Percentiles rank a stretch among this genome's conserved stretches.
Conservation (phyloP, 345 rosid species). For the Camelina sativa region DNA sequence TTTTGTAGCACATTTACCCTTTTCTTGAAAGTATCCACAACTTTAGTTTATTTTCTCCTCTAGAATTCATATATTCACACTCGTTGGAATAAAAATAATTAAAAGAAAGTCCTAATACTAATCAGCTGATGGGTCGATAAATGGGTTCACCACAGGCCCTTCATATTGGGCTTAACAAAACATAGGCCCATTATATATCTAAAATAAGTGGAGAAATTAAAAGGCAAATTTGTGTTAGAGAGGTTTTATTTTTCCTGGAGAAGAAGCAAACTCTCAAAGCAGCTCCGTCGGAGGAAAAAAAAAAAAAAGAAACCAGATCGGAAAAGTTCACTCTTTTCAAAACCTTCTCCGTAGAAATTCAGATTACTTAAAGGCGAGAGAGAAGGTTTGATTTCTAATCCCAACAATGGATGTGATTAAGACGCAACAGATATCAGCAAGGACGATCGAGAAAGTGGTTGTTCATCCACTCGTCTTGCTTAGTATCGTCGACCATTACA, state of each 20-base stretch:
- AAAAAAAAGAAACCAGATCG: slow-evolving; percentile 13
- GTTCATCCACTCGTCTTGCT: slow-evolving; percentile 96
- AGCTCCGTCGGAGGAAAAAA: slow-evolving; percentile 10
- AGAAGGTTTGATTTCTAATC: neutral
- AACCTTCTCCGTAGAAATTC: slow-evolving; percentile 14
- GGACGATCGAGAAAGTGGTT: slow-evolving; percentile 88
- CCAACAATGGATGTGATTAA: slow-evolving; percentile 82
- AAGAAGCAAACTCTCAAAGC: slow-evolving; percentile 37
- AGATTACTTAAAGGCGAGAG: neutral
- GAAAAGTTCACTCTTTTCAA: neutral
- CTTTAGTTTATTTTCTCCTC: neutral
- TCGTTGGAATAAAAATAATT: neutral
- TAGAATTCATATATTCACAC: neutral
- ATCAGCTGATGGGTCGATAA: neutral
- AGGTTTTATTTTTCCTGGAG: slow-evolving; percentile 45
- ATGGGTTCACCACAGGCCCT: neutral
- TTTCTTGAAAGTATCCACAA: neutral
- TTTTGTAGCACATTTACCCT: neutral
- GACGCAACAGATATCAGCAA: slow-evolving; percentile 78
- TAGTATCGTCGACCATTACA: slow-evolving; percentile 96
- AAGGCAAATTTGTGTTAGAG: neutral
- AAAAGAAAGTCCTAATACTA: neutral
- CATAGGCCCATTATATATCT: slow-evolving; percentile 8
- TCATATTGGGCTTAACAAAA: slow-evolving; percentile 1
- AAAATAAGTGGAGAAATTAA: neutral